Evolutionary conservation across 1,139 yeast genomes (phyloP).

Genomic region (Pichia terricola): DNA sequence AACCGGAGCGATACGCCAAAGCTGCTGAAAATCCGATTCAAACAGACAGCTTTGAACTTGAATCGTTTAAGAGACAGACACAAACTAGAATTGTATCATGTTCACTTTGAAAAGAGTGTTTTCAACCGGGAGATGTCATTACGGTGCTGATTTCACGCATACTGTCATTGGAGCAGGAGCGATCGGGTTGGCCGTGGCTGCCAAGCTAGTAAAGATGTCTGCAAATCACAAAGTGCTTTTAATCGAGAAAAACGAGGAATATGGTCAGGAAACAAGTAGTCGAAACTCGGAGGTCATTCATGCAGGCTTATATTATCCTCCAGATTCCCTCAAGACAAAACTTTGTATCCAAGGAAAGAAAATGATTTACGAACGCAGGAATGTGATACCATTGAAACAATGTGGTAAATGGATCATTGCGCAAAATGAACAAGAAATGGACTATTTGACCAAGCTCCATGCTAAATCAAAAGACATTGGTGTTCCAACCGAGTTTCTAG

Average conservation of each 20-base stretch:
- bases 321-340: slow-evolving; percentile 52
- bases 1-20: too few species aligned
- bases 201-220: slow-evolving; percentile 45
- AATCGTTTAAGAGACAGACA: too few species aligned
- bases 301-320: slow-evolving; percentile 80
- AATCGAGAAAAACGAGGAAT: slow-evolving; percentile 53
- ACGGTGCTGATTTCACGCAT: slow-evolving; percentile 54
- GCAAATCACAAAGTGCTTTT: slow-evolving; percentile 44
- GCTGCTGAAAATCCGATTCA: too few species aligned
- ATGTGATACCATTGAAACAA: slow-evolving; percentile 35
- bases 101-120: not conserved
- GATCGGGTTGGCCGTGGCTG: slow-evolving; percentile 76
- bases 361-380: slow-evolving; percentile 44
- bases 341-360: slow-evolving; percentile 70
- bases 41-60: too few species aligned
- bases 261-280: slow-evolving; percentile 77
- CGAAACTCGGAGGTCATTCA: slow-evolving; percentile 89
- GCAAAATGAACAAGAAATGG: slow-evolving; percentile 55
- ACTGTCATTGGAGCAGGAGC: slow-evolving; percentile 83
- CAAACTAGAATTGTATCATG: too few species aligned
- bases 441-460: slow-evolving; percentile 45
- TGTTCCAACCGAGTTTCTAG: slow-evolving; percentile 52
- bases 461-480: slow-evolving; percentile 37
- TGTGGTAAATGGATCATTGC: slow-evolving; percentile 93
- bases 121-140: not conserved